Base-by-base conservation (phyloP, 148 eudicot genomes). In the Dianthus caryophyllus region DNA sequence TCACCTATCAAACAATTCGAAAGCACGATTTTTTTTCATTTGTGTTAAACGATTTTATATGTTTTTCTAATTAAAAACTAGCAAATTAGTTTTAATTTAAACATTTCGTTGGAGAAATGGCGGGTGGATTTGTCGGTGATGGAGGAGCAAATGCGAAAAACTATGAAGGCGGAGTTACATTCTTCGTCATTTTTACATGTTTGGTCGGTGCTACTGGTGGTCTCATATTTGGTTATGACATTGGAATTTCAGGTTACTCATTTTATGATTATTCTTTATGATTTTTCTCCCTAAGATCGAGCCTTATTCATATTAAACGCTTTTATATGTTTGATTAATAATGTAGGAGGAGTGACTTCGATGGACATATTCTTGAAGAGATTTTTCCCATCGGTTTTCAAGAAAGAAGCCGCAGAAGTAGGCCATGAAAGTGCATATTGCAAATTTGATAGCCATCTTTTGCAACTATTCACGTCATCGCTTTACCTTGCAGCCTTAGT, bases 321-420 rank as follows among this genome's bases (percentile, higher is more conserved):
- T 33, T 3, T 33, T 3, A 33, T 33, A 33, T 8, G 8, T n/a
- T n/a, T n/a, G n/a, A n/a, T n/a, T n/a, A n/a, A n/a, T n/a, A n/a
- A n/a, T n/a, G n/a, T n/a, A n/a, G n/a, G 80, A 10, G 81, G 81
- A 2, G 81, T 78, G 59, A 78, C 81, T 1, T 78, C 78, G 25
- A 78, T 78, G 75, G 78, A 78, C 16, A 61, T 65, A 63, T 78
- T 78, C 46, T 15, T 78, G 11, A 69, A 52, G 39, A 69, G 68
- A 51, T 78, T 78, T 62, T 73, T 78, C 49, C 77, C 74, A 60
- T 64, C 81, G 0, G 81, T 73, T 8, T 66, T 69, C 29, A 15
- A 38, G 5, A 69, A 69, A 20, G 73, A 56, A 27, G 0, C 73
- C 18, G 43, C 20, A 0, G 60, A 1, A 7, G 29, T 49, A n/a